These are phyloP conservation scores for Trichoderma afroharzianum DNA, from an alignment of 2,329 filamentous ascomycete genomes.

Conservation along the genomic window DNA sequence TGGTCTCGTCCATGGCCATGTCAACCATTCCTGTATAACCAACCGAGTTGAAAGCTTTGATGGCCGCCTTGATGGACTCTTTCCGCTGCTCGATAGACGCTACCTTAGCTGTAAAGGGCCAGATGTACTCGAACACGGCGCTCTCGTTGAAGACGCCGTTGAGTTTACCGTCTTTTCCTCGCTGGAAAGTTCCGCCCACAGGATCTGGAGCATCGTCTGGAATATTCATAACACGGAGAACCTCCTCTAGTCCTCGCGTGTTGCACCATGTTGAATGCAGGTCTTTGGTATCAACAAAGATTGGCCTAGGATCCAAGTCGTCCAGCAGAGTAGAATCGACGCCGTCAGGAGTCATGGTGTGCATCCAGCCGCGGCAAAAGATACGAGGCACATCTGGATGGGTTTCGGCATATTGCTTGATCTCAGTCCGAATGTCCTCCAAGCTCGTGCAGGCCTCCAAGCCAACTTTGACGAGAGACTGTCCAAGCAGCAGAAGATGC, in stretches of 20 bases:
- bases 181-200: constrained; percentile 49
- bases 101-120: constrained; percentile 50
- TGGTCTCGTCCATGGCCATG: constrained; percentile 59
- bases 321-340: constrained; percentile 46
- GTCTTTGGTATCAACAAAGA: constrained; percentile 55
- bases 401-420: constrained; percentile 43
- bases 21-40: constrained; percentile 56
- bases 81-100: constrained; percentile 47
- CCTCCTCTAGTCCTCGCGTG: constrained; percentile 47
- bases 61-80: constrained; percentile 45
- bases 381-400: constrained; percentile 48
- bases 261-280: constrained; percentile 57
- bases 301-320: constrained; percentile 50
- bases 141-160: constrained; percentile 52
- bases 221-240: constrained; percentile 36
- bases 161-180: constrained; percentile 45
- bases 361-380: constrained; percentile 54
- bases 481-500: constrained; percentile 53
- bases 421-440: constrained; percentile 46
- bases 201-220: constrained; percentile 43
- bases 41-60: constrained; percentile 47
- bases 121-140: constrained; percentile 50
- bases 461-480: constrained; percentile 49
- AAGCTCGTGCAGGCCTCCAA: constrained; percentile 47
- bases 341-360: constrained; percentile 44